Percentiles rank a stretch among this genome's conserved stretches.
phyloP scores from a whole-genome alignment of 345 rosid genomes.

The Sapria himalayana region DNA sequence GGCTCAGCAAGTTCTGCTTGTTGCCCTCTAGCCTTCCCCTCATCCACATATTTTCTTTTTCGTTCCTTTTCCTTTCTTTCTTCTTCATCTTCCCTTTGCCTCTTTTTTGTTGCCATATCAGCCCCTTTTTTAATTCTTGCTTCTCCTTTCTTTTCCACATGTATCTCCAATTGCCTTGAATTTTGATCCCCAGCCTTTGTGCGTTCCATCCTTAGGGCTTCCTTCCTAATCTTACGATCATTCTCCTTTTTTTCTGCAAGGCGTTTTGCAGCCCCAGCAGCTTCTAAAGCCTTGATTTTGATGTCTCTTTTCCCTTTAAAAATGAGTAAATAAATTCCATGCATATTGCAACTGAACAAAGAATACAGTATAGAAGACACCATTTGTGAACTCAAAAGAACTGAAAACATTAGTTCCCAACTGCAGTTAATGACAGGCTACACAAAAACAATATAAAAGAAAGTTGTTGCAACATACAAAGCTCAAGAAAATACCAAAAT shows the following conservation, averaged over 20 bases:
- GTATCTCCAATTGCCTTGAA: constrained; percentile 33
- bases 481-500: not conserved
- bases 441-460: no score
- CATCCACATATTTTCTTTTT: constrained; percentile 47
- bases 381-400: not conserved
- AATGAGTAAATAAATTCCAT: constrained; percentile 2
- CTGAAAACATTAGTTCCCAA: not conserved
- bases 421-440: not conserved
- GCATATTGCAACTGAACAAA: not conserved
- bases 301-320: constrained; percentile 73
- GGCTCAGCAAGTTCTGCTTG: constrained; percentile 29
- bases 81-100: constrained; percentile 59
- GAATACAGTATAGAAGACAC: not conserved
- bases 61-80: constrained; percentile 50
- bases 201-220: constrained; percentile 58
- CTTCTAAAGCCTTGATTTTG: constrained; percentile 76
- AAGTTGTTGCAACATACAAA: not conserved
- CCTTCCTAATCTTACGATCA: constrained; percentile 68
- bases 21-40: constrained; percentile 39
- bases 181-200: constrained; percentile 57
- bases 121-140: constrained; percentile 59
- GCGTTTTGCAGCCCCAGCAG: constrained; percentile 70
- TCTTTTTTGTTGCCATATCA: constrained; percentile 51
- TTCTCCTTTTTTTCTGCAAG: constrained; percentile 69
- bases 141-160: constrained; percentile 63